Conservation (phyloP, 371 early-diverging fungal species). For the Phascolomyces articulosus region DNA sequence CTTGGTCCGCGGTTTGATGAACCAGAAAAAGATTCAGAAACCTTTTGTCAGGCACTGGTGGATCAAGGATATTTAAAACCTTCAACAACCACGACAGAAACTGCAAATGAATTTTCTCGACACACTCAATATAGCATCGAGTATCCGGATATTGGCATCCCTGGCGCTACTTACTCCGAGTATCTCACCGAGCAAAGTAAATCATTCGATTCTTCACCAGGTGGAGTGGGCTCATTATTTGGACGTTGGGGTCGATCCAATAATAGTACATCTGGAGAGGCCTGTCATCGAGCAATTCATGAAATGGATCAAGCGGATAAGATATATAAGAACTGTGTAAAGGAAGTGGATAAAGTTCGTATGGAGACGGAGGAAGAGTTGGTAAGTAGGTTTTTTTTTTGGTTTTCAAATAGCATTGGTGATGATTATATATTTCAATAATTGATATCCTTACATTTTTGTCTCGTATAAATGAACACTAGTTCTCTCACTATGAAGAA, state of each 20-base stretch:
- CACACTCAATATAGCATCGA: neutral
- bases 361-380: constrained; percentile 66
- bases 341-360: constrained; percentile 61
- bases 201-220: constrained; percentile 1
- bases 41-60: constrained; percentile 11
- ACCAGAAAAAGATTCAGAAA: constrained; percentile 11
- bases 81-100: neutral
- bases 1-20: constrained; percentile 3
- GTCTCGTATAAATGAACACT: neutral
- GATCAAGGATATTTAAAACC: constrained; percentile 12
- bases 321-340: constrained; percentile 57
- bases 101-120: neutral
- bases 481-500: constrained; percentile 60
- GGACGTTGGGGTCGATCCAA: constrained; percentile 24
- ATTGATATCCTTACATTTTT: too few species aligned
- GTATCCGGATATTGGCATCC: neutral
- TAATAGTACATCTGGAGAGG: constrained; percentile 10
- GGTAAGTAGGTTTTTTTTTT: constrained; percentile 44
- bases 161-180: neutral
- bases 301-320: constrained; percentile 60
- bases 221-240: constrained; percentile 20
- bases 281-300: constrained; percentile 2
- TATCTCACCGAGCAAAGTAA: constrained; percentile 3
- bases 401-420: too few species aligned
- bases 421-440: too few species aligned